Percentiles rank a stretch among this genome's conserved stretches.
Evolutionary conservation across 306 rosid species (phyloP).

Genomic region (Glycine soja): DNA sequence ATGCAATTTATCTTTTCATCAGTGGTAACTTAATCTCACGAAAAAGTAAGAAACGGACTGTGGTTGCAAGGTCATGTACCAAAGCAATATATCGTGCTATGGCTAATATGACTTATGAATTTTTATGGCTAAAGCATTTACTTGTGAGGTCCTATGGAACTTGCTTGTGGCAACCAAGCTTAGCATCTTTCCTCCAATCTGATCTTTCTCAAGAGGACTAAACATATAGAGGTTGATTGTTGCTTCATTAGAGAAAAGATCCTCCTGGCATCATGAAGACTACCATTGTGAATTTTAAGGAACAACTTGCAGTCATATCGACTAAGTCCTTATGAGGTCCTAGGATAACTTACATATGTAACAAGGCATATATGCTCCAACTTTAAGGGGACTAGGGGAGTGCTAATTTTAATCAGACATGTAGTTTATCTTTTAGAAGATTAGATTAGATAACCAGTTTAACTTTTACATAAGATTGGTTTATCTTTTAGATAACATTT

Average conservation of each 20-base stretch:
- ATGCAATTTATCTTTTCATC: neutral
- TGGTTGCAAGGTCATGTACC: neutral
- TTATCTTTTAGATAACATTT: too few relatives aligned
- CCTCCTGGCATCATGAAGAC: neutral
- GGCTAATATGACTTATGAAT: neutral
- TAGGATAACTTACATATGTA: neutral
- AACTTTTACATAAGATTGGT: neutral
- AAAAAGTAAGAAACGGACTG: neutral
- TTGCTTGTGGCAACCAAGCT: neutral
- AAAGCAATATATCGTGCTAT: neutral
- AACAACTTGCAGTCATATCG: neutral
- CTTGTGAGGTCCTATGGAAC: conserved; percentile 1
- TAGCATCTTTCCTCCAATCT: neutral
- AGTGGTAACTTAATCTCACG: neutral
- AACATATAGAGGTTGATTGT: neutral
- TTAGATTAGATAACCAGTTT: neutral
- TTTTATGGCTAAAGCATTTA: neutral
- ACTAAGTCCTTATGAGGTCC: neutral
- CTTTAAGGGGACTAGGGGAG: neutral
- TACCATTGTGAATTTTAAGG: neutral
- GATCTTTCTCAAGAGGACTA: neutral
- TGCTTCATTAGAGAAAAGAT: neutral
- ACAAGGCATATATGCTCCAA: neutral
- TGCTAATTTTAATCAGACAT: neutral
- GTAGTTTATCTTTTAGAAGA: neutral